Conservation (phyloP, 2,329 filamentous ascomycete species). For the Xylariaceae sp. region DNA sequence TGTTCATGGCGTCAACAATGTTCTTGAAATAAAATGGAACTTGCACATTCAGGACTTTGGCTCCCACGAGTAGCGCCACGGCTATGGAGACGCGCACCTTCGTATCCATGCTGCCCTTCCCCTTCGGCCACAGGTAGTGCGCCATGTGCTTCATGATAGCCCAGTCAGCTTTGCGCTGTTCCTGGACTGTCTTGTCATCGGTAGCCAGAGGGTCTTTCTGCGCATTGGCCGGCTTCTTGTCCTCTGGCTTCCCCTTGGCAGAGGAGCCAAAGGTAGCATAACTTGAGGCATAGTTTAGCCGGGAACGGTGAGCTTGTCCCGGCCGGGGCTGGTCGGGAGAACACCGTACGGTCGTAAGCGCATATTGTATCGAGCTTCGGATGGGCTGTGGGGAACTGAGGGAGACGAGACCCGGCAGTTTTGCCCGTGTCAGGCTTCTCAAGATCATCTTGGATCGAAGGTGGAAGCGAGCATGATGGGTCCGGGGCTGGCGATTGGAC, state of each 20-base stretch:
- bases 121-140: conserved; percentile 91
- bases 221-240: conserved; percentile 19
- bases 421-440: conserved; percentile 24
- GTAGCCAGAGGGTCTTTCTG: conserved; percentile 53
- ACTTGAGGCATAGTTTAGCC: conserved; percentile 9
- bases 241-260: conserved; percentile 13
- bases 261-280: conserved; percentile 20
- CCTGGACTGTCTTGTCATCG: conserved; percentile 65
- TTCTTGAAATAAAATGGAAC: conserved; percentile 99
- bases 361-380: conserved; percentile 11
- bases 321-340: conserved; percentile 15
- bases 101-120: conserved; percentile 64
- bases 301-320: conserved; percentile 1
- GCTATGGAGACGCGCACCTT: conserved; percentile 80
- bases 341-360: conserved; percentile 24
- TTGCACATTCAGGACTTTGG: conserved; percentile 94
- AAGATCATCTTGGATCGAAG: conserved; percentile 23
- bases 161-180: conserved; percentile 96
- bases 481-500: background rate
- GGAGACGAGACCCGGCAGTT: conserved; percentile 19
- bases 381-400: conserved; percentile 15
- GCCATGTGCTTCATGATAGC: conserved; percentile 98
- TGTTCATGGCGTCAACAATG: conserved; percentile 96
- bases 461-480: conserved; percentile 20
- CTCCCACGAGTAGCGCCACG: conserved; percentile 76